Conservation (phyloP, 192 early-diverging fungal species). For the Backusella morwellensis region DNA sequence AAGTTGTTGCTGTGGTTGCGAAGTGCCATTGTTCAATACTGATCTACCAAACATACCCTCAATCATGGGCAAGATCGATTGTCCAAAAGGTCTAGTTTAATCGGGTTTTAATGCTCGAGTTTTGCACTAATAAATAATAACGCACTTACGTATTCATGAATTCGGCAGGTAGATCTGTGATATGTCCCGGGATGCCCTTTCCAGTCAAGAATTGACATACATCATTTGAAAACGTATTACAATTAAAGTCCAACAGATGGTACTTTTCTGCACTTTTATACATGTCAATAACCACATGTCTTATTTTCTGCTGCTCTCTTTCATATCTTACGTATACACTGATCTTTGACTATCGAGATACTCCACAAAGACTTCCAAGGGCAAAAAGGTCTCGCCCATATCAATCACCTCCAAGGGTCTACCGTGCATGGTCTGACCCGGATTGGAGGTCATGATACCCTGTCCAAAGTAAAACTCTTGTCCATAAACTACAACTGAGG, state of each 20-base stretch:
- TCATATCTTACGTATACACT: conserved; percentile 37
- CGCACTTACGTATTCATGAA: conserved; percentile 52
- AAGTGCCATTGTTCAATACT: not conserved
- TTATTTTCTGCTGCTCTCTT: not conserved
- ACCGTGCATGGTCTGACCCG: conserved; percentile 64
- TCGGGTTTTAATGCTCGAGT: not conserved
- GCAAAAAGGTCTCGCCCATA: conserved; percentile 79
- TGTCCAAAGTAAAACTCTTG: conserved; percentile 78
- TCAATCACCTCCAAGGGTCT: conserved; percentile 61
- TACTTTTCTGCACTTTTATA: conserved; percentile 62
- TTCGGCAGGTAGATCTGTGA: conserved; percentile 71
- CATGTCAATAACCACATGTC: not conserved
- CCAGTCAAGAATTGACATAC: conserved; percentile 82
- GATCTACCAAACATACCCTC: conserved; percentile 64
- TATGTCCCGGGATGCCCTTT: conserved; percentile 67
- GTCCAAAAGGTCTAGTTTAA: conserved; percentile 54
- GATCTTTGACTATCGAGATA: conserved; percentile 64
- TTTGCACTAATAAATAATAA: not conserved
- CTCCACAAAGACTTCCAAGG: conserved; percentile 66
- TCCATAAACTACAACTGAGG: conserved; percentile 73
- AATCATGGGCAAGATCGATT: conserved; percentile 63
- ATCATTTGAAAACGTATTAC: conserved; percentile 78
- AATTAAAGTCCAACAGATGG: conserved; percentile 87
- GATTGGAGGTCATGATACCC: conserved; percentile 55
- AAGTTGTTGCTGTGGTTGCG: not conserved